Conservation (phyloP, 129 eudicot species). For the carrot (Daucus carota) region DNA sequence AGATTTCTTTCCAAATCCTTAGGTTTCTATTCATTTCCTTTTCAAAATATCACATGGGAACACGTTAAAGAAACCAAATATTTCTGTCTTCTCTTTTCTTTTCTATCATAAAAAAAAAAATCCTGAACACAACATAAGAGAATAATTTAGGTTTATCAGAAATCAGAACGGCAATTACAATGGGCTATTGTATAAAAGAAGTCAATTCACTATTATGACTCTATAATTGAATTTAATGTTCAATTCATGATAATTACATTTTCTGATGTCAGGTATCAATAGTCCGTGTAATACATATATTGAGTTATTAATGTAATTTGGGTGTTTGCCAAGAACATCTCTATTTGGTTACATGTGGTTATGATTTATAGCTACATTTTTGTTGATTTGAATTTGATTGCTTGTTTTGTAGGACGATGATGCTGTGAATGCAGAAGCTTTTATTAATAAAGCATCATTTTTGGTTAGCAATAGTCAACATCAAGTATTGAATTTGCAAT, state of each 20-base stretch:
- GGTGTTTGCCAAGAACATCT: not conserved
- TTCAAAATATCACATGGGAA: too few species aligned
- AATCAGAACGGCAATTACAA: not conserved
- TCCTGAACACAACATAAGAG: too few species aligned
- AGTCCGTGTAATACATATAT: not conserved
- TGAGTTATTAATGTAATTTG: not conserved
- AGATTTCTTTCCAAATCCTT: too few species aligned
- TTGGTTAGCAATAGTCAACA: slow-evolving; percentile 91
- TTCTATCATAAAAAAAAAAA: too few species aligned
- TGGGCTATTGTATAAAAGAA: not conserved
- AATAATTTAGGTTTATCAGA: not conserved
- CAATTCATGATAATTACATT: not conserved
- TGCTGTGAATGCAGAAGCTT: slow-evolving; percentile 94
- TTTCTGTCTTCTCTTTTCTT: too few species aligned
- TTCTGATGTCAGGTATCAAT: not conserved
- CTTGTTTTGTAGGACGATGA: slow-evolving; percentile 79
- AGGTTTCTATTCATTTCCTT: too few species aligned
- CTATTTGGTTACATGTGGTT: not conserved
- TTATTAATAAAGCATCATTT: slow-evolving; percentile 94
- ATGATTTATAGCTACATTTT: not conserved
- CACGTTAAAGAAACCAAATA: too few species aligned
- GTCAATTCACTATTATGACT: not conserved
- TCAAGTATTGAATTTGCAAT: slow-evolving; percentile 86
- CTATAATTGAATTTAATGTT: not conserved
- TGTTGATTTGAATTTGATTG: not conserved